Evolutionary conservation across 2,329 filamentous ascomycete genomes (phyloP).

Genomic region (Phaeophleospora eucalypticola): DNA sequence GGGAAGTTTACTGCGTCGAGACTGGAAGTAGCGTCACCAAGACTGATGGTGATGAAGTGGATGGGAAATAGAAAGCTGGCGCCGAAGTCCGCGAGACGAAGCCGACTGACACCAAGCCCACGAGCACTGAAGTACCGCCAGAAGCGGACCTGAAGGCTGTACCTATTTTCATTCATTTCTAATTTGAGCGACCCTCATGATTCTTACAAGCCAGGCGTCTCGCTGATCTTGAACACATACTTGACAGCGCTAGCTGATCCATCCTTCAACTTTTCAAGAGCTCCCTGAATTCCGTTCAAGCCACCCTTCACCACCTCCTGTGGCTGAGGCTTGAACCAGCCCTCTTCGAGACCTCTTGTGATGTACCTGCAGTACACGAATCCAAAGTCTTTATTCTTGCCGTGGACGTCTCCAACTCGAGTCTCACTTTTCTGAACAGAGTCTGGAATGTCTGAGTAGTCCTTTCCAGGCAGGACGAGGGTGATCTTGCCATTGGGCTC

Average conservation of each 20-base stretch:
- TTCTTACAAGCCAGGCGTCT: conserved; percentile 36
- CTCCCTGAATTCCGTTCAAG: conserved; percentile 51
- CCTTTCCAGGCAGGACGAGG: conserved; percentile 34
- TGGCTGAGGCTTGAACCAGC: conserved; percentile 36
- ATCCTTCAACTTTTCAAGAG: conserved; percentile 52
- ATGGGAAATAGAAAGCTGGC: too few species aligned
- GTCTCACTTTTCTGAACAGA: conserved; percentile 38
- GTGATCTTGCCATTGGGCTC: conserved; percentile 33
- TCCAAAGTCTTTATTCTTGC: conserved; percentile 32
- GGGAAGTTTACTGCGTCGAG: too few species aligned
- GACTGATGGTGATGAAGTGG: too few species aligned
- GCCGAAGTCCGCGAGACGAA: too few species aligned
- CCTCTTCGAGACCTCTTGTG: conserved; percentile 32
- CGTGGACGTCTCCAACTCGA: conserved; percentile 31
- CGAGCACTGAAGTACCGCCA: too few species aligned
- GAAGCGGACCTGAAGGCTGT: too few species aligned
- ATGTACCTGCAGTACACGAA: conserved; percentile 33
- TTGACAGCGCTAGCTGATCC: conserved; percentile 63
- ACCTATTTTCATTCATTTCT: neutral
- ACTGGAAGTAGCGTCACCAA: too few species aligned
- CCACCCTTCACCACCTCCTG: conserved; percentile 53
- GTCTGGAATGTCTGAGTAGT: conserved; percentile 41
- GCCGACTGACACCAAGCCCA: too few species aligned
- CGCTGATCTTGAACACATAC: conserved; percentile 57
- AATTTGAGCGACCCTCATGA: neutral